Base-by-base conservation (phyloP, 768 basidiomycete species). In the Panellus pusillus region DNA sequence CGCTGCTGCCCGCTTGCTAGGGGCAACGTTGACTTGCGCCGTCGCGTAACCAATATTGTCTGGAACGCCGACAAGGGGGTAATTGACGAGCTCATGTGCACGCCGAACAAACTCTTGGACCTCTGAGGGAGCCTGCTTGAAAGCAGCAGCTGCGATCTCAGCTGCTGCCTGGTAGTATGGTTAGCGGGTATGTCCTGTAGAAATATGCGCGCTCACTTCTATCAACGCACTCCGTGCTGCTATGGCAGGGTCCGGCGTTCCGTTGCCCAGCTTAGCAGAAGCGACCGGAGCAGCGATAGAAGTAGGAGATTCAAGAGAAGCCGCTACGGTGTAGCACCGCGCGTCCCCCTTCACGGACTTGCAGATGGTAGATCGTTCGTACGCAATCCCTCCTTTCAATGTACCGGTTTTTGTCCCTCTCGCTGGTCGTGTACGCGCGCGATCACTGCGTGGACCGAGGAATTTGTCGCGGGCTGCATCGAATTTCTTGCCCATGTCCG, bases 371-470 rank as follows among this genome's bases (percentile, higher is more conserved):
- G 44, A 39, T 0, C 55, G 49, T 18, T 57, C 55, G 27, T 45
- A 57, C 1, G 55, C 55, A 15, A 29, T 51, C 1, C 55, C 55
- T 3, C n/a, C n/a, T n/a, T n/a, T n/a, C n/a, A n/a, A n/a, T n/a
- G n/a, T n/a, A n/a, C 50, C 49, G 5, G 3, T 24, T 4, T 40
- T 4, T 1, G 13, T 3, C 2, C 19, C 31, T 3, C 15, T 17
- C 3, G 15, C 28, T 2, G 53, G 32, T 1, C 53, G 40, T 6
- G 4, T 32, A 2, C 39, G 37, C 2, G 18, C 29, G 27, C 53
- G 53, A 11, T 11, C 3, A 1, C 0, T 1, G 2, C 31, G 29
- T 2, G 18, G 19, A 2, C 53, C 53, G 4, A 54, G 47, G 11
- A 54, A 24, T 1, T 8, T 9, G 28, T 47, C 41, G 13, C 53